These are phyloP conservation scores for Acanthamoeba healyi DNA, from an alignment of 208 protist species.

Conservation along the genomic window DNA sequence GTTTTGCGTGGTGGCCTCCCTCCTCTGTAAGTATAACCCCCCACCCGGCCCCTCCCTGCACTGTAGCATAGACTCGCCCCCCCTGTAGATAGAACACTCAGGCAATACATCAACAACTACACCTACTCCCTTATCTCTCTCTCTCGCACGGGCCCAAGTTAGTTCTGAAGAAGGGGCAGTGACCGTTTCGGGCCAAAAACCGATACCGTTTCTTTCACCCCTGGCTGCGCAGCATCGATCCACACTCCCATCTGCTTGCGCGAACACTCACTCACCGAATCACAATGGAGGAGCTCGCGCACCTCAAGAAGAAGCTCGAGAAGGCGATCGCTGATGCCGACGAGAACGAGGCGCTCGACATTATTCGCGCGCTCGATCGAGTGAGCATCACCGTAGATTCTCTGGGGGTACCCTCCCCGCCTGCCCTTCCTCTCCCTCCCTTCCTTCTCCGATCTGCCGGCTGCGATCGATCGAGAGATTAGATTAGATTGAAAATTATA, in stretches of 20 bases:
- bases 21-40: too few species aligned
- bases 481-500: not conserved
- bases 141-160: too few species aligned
- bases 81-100: too few species aligned
- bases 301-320: not conserved
- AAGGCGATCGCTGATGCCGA: not conserved
- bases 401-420: not conserved
- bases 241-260: too few species aligned
- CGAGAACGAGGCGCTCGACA: not conserved
- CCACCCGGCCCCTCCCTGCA: not conserved
- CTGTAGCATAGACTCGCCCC: too few species aligned
- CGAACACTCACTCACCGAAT: not conserved
- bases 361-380: not conserved
- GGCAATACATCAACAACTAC: too few species aligned
- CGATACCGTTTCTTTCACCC: too few species aligned
- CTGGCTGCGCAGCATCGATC: not conserved
- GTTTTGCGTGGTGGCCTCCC: too few species aligned
- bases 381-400: not conserved
- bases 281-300: slow-evolving; percentile 6
- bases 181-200: too few species aligned
- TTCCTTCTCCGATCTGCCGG: not conserved
- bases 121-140: too few species aligned
- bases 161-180: too few species aligned
- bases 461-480: not conserved
- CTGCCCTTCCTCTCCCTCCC: too few species aligned